Base-by-base conservation (phyloP, 768 basidiomycete species). In the Lentinula aciculospora region DNA sequence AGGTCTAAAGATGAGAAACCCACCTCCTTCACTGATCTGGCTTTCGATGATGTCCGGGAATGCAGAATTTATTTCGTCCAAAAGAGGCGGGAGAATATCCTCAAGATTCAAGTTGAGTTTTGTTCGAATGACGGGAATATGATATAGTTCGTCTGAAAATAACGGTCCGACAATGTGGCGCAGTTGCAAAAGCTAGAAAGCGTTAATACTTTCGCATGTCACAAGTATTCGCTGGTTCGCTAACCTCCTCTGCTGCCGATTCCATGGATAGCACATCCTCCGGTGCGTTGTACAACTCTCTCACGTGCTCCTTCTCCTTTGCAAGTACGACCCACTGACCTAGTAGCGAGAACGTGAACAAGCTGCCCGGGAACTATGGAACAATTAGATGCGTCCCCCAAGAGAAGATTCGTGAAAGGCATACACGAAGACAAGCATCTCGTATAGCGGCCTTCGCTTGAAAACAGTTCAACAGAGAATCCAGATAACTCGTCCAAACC, bases 91-190 rank as follows among this genome's bases (percentile, higher is more conserved):
- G 55, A 75, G 72, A 29, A 74, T 63, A 6, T 40, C 50, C 0
- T 58, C 58, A n/a, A 76, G 66, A 57, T 70, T 74, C 53, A 70
- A 67, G 39, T 61, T 75, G 57, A 76, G 65, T 2, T 68, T 68
- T 27, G 55, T 59, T 45, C 68, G 68, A 17, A 74, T 51, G 45
- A 71, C 70, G 13, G 66, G 55, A 19, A 72, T 66, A 45, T 77
- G 75, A 58, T 75, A 76, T 15, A 67, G 67, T 53, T 69, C 67
- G 13, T 64, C 63, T 50, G 68, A 66, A 10, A 73, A 65, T 39
- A 67, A 66, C 12, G 65, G 34, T 28, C 76, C 75, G 19, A 77
- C 66, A 12, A 71, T 72, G 59, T 75, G 71, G 54, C 70, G 68
- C 55, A 72, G 68, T 59, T 72, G 72, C 58, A 75, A 65, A 55